Evolutionary conservation across 2,329 filamentous ascomycete genomes (phyloP), one percentile per base, ranked within the genome.

Genomic region (Fusarium algeriense): DNA sequence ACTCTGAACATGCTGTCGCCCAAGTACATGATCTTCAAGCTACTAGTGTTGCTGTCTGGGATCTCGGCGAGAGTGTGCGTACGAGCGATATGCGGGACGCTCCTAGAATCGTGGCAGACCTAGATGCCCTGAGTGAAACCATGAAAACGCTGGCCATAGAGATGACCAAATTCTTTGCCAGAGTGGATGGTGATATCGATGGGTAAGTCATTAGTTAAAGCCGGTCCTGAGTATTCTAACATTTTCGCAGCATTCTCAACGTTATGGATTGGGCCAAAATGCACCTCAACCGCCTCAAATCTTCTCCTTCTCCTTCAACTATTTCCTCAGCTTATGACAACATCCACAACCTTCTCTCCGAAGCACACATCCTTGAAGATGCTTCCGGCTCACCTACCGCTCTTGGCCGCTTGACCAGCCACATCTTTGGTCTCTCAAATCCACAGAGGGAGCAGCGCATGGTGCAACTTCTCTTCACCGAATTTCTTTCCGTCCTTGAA

Each of bases 201-300:
- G 92, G 88, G 89, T 91, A 84, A 75, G 84, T 81, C 23, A 10
- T 20, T 41, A 17, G 19, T 46, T 55, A 9, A n/a, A 23, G n/a
- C 13, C 38, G 3, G 12, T 32, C 15, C 37, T 13, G 23, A 35
- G 58, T 7, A 46, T 23, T 71, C 70, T 74, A 57, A 71, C 56
- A 53, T 23, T 19, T 19, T 40, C 43, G 48, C 76, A 91, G 92
- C 66, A 97, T 98, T 73, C 87, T 98, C 38, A 92, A 96, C 67
- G 94, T 97, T 55, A 98, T 98, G 94, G 94, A 97, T 78, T 98
- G 95, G 95, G 93, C 94, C 17, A 92, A 92, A 77, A 90, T 94
- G 71, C 94, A 98, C 80, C 88, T 98, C 17, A 86, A 90, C 66
- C 90, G 90, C 48, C 84, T 96, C 61, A 88, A 90, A 67, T 85